These are phyloP conservation scores for Russula virescens DNA, from an alignment of 768 basidiomycete genomes.

Conservation along the genomic window DNA sequence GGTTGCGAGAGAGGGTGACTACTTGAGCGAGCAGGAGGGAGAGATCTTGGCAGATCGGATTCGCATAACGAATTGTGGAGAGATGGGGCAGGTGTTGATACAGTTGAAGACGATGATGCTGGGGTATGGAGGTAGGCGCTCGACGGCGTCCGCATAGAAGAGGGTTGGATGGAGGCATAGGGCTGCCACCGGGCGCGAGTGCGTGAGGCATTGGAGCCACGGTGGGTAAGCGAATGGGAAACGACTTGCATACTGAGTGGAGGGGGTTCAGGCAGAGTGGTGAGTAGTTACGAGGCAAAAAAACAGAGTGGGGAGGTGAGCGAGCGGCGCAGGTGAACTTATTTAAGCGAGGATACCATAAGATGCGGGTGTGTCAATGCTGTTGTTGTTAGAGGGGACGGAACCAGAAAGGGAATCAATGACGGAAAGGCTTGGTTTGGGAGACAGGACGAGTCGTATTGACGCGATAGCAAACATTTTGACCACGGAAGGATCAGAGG, in stretches of 20 bases:
- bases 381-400: conserved; percentile 16
- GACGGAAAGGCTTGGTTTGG: conserved; percentile 25
- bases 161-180: conserved; percentile 41
- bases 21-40: conserved; percentile 27
- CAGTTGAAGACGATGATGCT: conserved; percentile 19
- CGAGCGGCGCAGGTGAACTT: not conserved
- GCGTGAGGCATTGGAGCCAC: conserved; percentile 60
- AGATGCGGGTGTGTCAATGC: not conserved
- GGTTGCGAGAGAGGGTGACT: conserved; percentile 29
- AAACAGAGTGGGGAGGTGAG: not conserved
- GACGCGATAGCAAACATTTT: conserved; percentile 37
- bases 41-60: conserved; percentile 29
- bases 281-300: conserved; percentile 6
- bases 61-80: conserved; percentile 30
- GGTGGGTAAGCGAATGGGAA: conserved; percentile 56
- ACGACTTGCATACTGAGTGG: conserved; percentile 32
- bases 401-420: conserved; percentile 21
- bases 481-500: conserved; percentile 26
- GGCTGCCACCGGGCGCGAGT: conserved; percentile 78
- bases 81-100: conserved; percentile 24
- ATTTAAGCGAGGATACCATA: conserved; percentile 22
- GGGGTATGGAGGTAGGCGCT: conserved; percentile 30
- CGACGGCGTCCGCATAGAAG: conserved; percentile 35
- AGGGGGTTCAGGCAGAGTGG: conserved; percentile 12
- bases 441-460: conserved; percentile 28